phyloP scores from a whole-genome alignment of 179 eudicot genomes.

The Silene coronaria region DNA sequence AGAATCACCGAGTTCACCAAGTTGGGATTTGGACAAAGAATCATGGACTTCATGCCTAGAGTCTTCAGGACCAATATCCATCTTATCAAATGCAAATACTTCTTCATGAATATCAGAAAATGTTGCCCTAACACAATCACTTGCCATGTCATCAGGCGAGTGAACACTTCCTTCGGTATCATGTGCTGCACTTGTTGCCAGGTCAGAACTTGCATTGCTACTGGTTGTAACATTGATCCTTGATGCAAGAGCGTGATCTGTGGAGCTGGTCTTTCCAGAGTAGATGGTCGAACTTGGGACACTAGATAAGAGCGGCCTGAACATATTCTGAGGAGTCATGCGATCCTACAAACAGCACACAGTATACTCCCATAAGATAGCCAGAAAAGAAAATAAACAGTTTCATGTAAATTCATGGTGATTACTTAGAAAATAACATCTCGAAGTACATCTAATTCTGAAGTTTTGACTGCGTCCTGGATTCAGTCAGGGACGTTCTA shows the following conservation, averaged over 20 bases:
- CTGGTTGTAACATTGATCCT: slow-evolving; percentile 86
- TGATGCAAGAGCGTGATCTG: slow-evolving; percentile 47
- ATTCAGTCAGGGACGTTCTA: too few relatives aligned
- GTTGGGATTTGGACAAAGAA: slow-evolving; percentile 17
- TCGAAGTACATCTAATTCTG: too few relatives aligned
- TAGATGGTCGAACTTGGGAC: slow-evolving; percentile 86
- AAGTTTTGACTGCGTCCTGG: too few relatives aligned
- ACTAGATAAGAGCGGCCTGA: slow-evolving; percentile 94
- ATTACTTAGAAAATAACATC: neutral
- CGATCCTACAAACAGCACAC: slow-evolving; percentile 54
- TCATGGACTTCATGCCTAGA: slow-evolving; percentile 22
- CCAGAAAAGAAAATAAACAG: neutral
- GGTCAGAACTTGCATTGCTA: slow-evolving; percentile 87
- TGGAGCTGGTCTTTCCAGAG: slow-evolving; percentile 54
- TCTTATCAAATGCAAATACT: slow-evolving; percentile 54
- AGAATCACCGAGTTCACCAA: too few relatives aligned
- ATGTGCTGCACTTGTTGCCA: slow-evolving; percentile 50
- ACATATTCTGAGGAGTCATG: slow-evolving; percentile 89
- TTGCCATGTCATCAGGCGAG: slow-evolving; percentile 54
- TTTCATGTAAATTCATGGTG: neutral
- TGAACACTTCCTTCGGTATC: slow-evolving; percentile 70
- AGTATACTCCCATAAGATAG: neutral
- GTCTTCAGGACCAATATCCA: slow-evolving; percentile 41
- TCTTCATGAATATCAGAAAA: slow-evolving; percentile 48
- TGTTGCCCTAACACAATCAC: slow-evolving; percentile 38